A percentile compares a stretch with the other conserved stretches of the same genome.
Conservation (phyloP, 2,329 filamentous ascomycete genomes). For the Aurifilum marmelostoma region DNA sequence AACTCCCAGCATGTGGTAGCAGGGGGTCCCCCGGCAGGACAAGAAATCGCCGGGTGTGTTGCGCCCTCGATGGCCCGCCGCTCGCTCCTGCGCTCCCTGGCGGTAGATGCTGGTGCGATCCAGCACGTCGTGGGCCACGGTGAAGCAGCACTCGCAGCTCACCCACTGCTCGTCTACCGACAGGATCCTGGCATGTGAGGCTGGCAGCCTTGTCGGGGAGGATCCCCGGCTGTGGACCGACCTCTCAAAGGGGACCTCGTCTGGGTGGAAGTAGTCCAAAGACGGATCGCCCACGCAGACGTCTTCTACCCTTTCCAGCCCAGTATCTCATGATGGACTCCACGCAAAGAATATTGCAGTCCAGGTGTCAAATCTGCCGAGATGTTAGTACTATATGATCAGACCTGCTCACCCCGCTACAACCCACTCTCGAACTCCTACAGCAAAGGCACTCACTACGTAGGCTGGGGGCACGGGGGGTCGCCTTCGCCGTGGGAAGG, state of each 20-base stretch:
- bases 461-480: neutral
- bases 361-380: conserved; percentile 69
- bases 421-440: neutral
- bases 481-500: too few species aligned
- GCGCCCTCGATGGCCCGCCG: conserved; percentile 78
- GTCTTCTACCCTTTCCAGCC: conserved; percentile 77
- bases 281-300: conserved; percentile 74
- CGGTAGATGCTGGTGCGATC: conserved; percentile 84
- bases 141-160: conserved; percentile 87
- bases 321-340: conserved; percentile 82
- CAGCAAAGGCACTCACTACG: too few species aligned
- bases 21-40: conserved; percentile 77
- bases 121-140: conserved; percentile 83
- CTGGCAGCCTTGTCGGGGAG: conserved; percentile 83
- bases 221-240: conserved; percentile 72
- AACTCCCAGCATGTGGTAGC: conserved; percentile 91
- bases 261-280: conserved; percentile 87
- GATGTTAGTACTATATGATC: conserved; percentile 23
- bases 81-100: conserved; percentile 68
- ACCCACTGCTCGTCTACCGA: conserved; percentile 73
- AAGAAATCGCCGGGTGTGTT: conserved; percentile 81
- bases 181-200: conserved; percentile 74
- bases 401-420: conserved; percentile 1
- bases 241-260: conserved; percentile 76
- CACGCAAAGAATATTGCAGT: conserved; percentile 80